Evolutionary conservation across 345 rosid genomes (phyloP), one percentile per base, ranked within the genome.

Genomic region (Eutrema yunnanense): DNA sequence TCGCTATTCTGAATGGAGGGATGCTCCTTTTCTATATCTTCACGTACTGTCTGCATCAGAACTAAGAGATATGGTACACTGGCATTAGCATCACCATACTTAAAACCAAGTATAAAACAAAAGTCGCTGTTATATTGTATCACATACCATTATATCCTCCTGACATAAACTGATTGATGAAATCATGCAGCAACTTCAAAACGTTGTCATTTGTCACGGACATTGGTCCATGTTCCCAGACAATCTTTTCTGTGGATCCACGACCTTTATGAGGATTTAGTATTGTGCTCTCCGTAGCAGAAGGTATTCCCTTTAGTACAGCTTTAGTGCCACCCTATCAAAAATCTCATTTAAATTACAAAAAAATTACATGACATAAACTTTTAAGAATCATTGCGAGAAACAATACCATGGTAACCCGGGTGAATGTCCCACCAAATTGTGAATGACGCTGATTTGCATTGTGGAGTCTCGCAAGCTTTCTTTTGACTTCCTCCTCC

Each of bases 1-100:
- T 95, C 99, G 38, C 85, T 79, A 64, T 80, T 85, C 79, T 95
- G 99, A 77, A 95, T 71, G 65, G 89, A 81, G 32, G 71, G 90
- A 76, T 84, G 93, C 79, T 95, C 99, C 86, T 84, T 95, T 55
- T 88, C 94, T 29, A 92, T 88, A 80, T 92, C 98, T 65, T 92
- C 90, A 29, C 79, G 81, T 14, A 95, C 72, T 50, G 96, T 84
- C 92, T 85, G 88, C 92, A 87, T 90, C 83, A 95, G 67, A 74
- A 84, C 98, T 95, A 87, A 53, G 65, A 67, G 52, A 16, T 59
- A 26, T 54, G 62, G 81, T 77, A 36, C 59, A 22, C 65, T 26
- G 68, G 32, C 33, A 65, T 75, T 62, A 63, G 80, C 36, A 77
- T 41, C 58, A 47, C 36, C 6, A 2, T 57, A 57, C 12, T 60